A percentile compares a stretch with the other conserved stretches of the same genome.
phyloP scores from a whole-genome alignment of 2,329 filamentous ascomycete species.

The Macroventuria anomochaeta region DNA sequence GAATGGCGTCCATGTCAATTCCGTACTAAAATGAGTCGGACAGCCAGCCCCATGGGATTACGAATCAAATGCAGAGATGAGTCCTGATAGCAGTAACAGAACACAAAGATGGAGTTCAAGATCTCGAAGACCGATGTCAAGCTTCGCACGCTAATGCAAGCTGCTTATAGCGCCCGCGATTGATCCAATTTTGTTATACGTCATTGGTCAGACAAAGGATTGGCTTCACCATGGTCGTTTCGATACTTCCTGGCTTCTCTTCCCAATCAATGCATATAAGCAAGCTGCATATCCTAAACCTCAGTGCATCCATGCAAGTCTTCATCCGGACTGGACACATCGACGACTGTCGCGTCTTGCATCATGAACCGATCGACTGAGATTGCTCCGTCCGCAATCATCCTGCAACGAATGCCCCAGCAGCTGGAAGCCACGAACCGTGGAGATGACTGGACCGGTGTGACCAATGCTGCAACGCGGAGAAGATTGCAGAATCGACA shows the following conservation, averaged over 20 bases:
- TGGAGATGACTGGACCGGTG: neutral
- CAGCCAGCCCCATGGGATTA: too few relatives aligned
- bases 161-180: conserved; percentile 3
- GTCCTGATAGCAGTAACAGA: too few relatives aligned
- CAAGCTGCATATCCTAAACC: neutral
- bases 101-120: neutral
- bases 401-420: neutral
- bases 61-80: too few relatives aligned
- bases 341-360: neutral
- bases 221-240: neutral
- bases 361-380: neutral
- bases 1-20: too few relatives aligned
- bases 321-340: neutral
- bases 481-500: neutral
- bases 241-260: neutral
- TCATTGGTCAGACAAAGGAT: neutral
- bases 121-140: neutral
- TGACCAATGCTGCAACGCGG: neutral
- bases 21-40: too few relatives aligned
- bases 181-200: neutral
- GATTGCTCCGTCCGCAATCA: neutral
- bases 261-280: neutral
- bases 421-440: neutral
- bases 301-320: neutral
- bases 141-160: neutral